Evolutionary conservation across 148 eudicot species (phyloP), one percentile per base, ranked within the genome.

Genomic region (Simmondsia chinensis): DNA sequence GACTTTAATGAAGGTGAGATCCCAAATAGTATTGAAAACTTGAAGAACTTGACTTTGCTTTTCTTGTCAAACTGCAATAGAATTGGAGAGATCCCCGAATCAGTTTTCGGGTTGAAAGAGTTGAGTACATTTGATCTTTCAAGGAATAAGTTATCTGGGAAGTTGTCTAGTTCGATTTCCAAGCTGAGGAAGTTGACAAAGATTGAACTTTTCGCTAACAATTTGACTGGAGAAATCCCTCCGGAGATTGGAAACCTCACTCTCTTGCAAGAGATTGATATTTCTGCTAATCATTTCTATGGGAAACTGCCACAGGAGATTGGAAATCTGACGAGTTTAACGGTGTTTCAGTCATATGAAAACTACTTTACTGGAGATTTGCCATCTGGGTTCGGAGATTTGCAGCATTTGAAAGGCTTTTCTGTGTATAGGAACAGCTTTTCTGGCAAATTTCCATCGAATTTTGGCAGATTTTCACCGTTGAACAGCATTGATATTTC

Each of bases 191-290:
- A 66, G 29, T 27, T 91, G 33, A 44, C 52, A 18, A 86, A 91
- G 48, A 76, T 91, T 20, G 99, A 91, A 76, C 81, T 91, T 15
- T 86, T 39, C 32, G 34, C 37, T 14, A 91, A 91, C 76, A 70
- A 74, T 7, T 57, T 91, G 38, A 82, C 94, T 0, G 99, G 99
- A 5, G 68, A 66, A 53, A 50, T 91, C 36, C 99, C 99, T 11
- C 9, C 23, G 10, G 89, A 65, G 60, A 27, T 91, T 9, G 75
- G 75, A 18, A 39, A 73, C 12, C 82, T 86, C 43, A 65, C 74
- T 20, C 69, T 63, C 40, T 49, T 91, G 57, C 61, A 70, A 57
- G 96, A 91, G 64, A 27, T 91, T 38, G 99, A 91, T 73, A 57
- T 91, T 38, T 91, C 99, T 0, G 10, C 40, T 1, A 91, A 91